Percentiles rank a stretch among this genome's conserved stretches.
Evolutionary conservation across 768 basidiomycete species (phyloP).

Genomic region (Leucosporidium scottii): DNA sequence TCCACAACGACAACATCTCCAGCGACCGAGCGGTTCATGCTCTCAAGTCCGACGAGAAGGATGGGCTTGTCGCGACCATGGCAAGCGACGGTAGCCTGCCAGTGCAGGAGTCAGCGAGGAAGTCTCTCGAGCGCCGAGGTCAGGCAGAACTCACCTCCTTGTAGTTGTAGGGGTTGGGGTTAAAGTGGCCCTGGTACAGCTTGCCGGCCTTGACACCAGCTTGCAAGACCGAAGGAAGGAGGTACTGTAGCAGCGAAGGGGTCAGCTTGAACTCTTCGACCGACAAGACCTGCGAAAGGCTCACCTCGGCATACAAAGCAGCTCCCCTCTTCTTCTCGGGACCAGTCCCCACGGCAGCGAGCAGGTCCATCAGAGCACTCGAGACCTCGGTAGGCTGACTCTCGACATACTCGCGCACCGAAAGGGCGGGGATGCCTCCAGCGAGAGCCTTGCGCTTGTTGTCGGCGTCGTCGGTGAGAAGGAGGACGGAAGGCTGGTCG

Average conservation of each 20-base stretch:
- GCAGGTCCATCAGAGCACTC: slow-evolving; percentile 66
- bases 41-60: slow-evolving; percentile 75
- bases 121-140: background rate
- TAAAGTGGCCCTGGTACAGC: slow-evolving; percentile 88
- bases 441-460: slow-evolving; percentile 69
- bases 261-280: background rate
- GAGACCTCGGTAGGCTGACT: slow-evolving; percentile 53
- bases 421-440: slow-evolving; percentile 56
- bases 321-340: slow-evolving; percentile 36
- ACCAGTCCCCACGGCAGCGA: slow-evolving; percentile 61
- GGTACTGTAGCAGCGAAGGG: slow-evolving; percentile 53
- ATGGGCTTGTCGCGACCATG: slow-evolving; percentile 68
- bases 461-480: slow-evolving; percentile 82
- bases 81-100: slow-evolving; percentile 70
- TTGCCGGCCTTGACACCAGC: slow-evolving; percentile 80
- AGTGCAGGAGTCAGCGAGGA: background rate
- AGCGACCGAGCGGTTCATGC: slow-evolving; percentile 91
- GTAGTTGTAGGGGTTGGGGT: slow-evolving; percentile 91
- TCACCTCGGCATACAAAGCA: slow-evolving; percentile 16
- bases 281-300: background rate
- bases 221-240: slow-evolving; percentile 60
- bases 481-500: slow-evolving; percentile 54
- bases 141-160: slow-evolving; percentile 57
- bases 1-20: slow-evolving; percentile 90
- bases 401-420: slow-evolving; percentile 79